These are phyloP conservation scores for Mortierella sp. DNA, from an alignment of 371 early-diverging fungal genomes.

Conservation along the genomic window DNA sequence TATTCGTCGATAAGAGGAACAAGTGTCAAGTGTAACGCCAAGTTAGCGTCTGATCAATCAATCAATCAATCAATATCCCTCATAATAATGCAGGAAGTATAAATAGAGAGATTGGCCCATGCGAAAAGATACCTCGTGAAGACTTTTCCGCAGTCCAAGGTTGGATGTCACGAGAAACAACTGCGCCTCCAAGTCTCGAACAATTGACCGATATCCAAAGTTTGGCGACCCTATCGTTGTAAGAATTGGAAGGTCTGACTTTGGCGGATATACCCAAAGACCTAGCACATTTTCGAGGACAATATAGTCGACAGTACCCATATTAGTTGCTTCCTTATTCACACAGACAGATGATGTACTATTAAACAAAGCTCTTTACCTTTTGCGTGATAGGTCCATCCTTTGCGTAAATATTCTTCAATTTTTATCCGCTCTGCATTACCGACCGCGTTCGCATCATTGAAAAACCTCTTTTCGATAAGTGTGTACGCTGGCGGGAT, in stretches of 20 bases:
- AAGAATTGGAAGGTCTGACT: constrained; percentile 52
- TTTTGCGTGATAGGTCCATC: constrained; percentile 97
- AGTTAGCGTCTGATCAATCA: too few relatives aligned
- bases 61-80: background rate
- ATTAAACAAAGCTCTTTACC: constrained; percentile 56
- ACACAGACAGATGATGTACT: background rate
- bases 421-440: constrained; percentile 68
- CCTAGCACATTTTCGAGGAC: constrained; percentile 14
- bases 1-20: too few relatives aligned
- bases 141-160: constrained; percentile 61
- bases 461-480: constrained; percentile 76
- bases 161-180: constrained; percentile 78
- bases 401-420: constrained; percentile 76
- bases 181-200: constrained; percentile 93
- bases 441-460: constrained; percentile 55
- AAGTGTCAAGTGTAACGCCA: too few relatives aligned
- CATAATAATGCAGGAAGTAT: background rate
- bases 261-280: constrained; percentile 54
- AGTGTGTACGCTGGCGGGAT: constrained; percentile 93
- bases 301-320: background rate
- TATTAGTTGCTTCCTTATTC: background rate
- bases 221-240: constrained; percentile 95
- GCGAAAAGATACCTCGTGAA: constrained; percentile 68
- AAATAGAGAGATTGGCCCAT: background rate
- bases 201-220: constrained; percentile 90